Base-by-base conservation (phyloP, 306 rosid species). In the Dalbergia oliveri region DNA sequence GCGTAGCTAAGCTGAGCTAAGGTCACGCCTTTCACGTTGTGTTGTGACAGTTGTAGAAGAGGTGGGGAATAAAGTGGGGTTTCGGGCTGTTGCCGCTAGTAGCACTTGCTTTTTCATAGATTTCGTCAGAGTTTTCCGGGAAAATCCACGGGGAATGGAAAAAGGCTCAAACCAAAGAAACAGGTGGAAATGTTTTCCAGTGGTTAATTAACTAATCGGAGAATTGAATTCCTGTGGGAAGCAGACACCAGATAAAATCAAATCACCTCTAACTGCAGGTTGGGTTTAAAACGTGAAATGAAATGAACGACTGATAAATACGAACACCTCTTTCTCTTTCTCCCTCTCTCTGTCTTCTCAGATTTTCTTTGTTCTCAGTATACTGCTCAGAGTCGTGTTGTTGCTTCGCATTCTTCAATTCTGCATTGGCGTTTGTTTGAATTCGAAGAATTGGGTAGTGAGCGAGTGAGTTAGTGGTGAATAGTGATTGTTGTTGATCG, bases 11-110 rank as follows among this genome's bases (percentile, higher is more conserved):
- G 60, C 60, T 16, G 23, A 7, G 60, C 11, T 54, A 54, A 54
- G 23, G 16, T 59, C 43, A 79, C 83, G 31, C 77, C n/a, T 69
- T 79, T 79, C 83, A 69, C 77, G 83, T 69, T 70, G 77, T 59
- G 3, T 33, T 34, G 80, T 50, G 72, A 60, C 63, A 41, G 58
- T 14, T 18, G 66, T 31, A 8, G 33, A 3, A 13, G 56, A 50
- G 54, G 56, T 3, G 50, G 50, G 11, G 11, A 9, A 45, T 13
- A 50, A 50, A 53, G 9, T 1, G 16, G 69, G 59, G 44, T 5
- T 43, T 60, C 23, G 6, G 14, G 35, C 31, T 73, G 68, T 13
- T 53, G 11, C 10, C 10, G 31, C 47, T 8, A 3, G 1, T 0
- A 37, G 41, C 41, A 2, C 1, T 37, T 37, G 5, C n/a, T 4